Percentiles rank a stretch among this genome's conserved stretches.
phyloP scores from a whole-genome alignment of 345 rosid species.

The Noccaea bulbosa region DNA sequence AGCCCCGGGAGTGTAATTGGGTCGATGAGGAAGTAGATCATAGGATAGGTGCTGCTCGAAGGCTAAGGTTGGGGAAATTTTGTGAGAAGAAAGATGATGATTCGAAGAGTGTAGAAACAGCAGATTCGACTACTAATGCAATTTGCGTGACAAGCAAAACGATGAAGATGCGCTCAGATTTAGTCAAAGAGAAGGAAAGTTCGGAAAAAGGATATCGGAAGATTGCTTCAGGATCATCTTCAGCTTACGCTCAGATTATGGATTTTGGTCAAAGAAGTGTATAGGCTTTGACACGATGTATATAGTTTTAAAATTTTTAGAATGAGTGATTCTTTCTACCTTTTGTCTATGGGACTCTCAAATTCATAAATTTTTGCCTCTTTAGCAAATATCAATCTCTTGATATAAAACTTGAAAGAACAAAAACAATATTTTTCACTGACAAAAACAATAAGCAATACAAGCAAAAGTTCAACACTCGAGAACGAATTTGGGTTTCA shows the following conservation, averaged over 20 bases:
- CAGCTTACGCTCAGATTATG: slow-evolving; percentile 18
- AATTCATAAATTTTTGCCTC: no score
- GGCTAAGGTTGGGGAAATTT: slow-evolving; percentile 35
- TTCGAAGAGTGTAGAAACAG: not conserved
- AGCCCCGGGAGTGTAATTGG: slow-evolving; percentile 38
- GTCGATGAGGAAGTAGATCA: slow-evolving; percentile 30
- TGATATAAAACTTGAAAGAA: slow-evolving; percentile 18
- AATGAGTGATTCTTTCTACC: not conserved
- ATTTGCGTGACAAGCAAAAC: not conserved
- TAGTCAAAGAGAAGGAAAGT: slow-evolving; percentile 60
- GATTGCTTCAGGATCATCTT: slow-evolving; percentile 27
- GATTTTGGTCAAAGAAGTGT: not conserved
- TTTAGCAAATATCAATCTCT: not conserved
- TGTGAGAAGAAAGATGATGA: not conserved
- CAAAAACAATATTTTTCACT: slow-evolving; percentile 35
- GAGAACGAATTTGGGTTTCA: slow-evolving; percentile 33
- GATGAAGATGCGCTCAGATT: slow-evolving; percentile 62
- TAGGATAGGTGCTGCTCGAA: slow-evolving; percentile 32
- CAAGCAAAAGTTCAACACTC: slow-evolving; percentile 37
- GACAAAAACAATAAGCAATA: slow-evolving; percentile 44
- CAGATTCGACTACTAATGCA: slow-evolving; percentile 10
- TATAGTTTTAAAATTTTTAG: not conserved
- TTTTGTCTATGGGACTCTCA: not conserved
- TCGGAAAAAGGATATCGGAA: slow-evolving; percentile 13
- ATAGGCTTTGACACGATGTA: slow-evolving; percentile 7